Base-by-base conservation (phyloP, 371 early-diverging fungal species). In the Dinochytrium kinnereticum region DNA sequence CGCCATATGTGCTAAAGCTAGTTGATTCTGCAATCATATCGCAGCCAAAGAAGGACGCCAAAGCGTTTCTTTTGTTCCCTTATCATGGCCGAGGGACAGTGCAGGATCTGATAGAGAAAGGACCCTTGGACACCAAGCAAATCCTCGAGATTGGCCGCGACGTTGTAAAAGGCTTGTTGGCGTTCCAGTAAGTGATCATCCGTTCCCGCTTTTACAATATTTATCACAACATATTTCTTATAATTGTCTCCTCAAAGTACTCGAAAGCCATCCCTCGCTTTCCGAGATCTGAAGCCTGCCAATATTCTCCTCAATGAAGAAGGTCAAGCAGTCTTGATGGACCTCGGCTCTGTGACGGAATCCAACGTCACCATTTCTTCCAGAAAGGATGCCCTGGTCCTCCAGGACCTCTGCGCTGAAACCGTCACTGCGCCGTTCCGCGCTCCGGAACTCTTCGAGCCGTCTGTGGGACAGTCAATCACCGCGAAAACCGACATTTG, bases 381-480 rank as follows among this genome's bases (percentile, higher is more conserved):
- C 1, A 73, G 86, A 31, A 59, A 74, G 3, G 84, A 84, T 33
- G 82, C 82, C 0, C 38, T 84, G 26, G 84, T 79, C 5, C 74
- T 86, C n/a, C 82, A 83, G 55, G 86, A 86, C 38, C 69, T 77
- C 24, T 80, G 81, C 64, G 82, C 83, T 0, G 84, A 86, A 70
- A 86, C 86, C 10, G 84, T 81, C 15, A 86, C 86, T 0, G 84
- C 86, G 26, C 83, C 86, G 15, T 86, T 75, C 70, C 64, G 86
- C 13, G 80, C 86, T 0, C 86, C 86, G n/a, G 86, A 86, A 71
- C 76, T 86, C 1, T 84, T 86, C 69, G 86, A 86, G 65, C 83
- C 86, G 10, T 71, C 75, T 1, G 74, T 79, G 36, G 71, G 83
- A 34, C 76, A 74, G 39, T 82, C 80, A 51, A 37, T 61, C 15